Conservation (phyloP, 1,284 basidiomycete species). For the Puccinia hordei region DNA sequence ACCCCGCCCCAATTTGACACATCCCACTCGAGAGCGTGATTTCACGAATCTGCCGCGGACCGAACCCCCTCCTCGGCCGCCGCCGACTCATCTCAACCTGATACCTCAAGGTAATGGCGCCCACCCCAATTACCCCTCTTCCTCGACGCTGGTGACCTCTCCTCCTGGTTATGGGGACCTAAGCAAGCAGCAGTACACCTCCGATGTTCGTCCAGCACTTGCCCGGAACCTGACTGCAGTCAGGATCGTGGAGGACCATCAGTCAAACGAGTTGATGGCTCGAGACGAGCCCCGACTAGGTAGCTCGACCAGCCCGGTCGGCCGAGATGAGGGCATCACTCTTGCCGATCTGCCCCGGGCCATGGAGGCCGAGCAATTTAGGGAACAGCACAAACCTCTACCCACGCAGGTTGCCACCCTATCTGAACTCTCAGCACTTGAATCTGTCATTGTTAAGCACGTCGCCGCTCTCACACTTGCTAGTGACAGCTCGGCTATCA, state of each 20-base stretch:
- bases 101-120: slow-evolving; percentile 36
- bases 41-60: slow-evolving; percentile 9
- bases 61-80: slow-evolving; percentile 46
- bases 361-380: slow-evolving; percentile 84
- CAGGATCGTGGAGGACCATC: slow-evolving; percentile 55
- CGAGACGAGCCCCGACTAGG: slow-evolving; percentile 15
- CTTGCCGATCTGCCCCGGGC: slow-evolving; percentile 94
- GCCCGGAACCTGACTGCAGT: slow-evolving; percentile 55
- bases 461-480: slow-evolving; percentile 79
- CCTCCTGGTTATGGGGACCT: slow-evolving; percentile 13
- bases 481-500: slow-evolving; percentile 69
- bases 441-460: slow-evolving; percentile 88
- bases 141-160: slow-evolving; percentile 22
- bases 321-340: slow-evolving; percentile 64
- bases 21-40: slow-evolving; percentile 35
- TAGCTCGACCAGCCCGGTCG: slow-evolving; percentile 20
- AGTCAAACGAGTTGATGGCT: slow-evolving; percentile 19
- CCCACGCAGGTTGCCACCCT: slow-evolving; percentile 73
- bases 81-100: slow-evolving; percentile 45
- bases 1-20: background rate
- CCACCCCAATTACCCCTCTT: slow-evolving; percentile 21
- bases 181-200: slow-evolving; percentile 27
- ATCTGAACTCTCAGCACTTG: slow-evolving; percentile 78
- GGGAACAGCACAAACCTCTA: slow-evolving; percentile 77
- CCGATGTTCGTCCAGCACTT: slow-evolving; percentile 52